Evolutionary conservation across 2,329 filamentous ascomycete species (phyloP).

Genomic region (Hypomyces rosellus): DNA sequence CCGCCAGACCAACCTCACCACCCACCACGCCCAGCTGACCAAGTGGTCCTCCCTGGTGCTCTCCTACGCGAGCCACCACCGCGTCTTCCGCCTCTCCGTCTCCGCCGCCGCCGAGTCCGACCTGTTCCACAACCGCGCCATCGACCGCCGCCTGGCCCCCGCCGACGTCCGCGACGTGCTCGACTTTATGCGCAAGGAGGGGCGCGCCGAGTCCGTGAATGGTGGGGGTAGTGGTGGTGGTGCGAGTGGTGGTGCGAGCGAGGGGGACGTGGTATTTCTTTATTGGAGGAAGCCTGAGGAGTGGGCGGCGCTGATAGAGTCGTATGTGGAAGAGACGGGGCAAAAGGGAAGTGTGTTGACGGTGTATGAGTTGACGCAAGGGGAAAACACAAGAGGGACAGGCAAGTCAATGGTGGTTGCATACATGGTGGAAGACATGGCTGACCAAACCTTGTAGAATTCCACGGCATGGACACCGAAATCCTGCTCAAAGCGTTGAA

Average conservation of each 20-base stretch:
- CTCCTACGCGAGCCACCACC: slow-evolving; percentile 72
- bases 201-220: slow-evolving; percentile 59
- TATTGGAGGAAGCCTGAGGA: slow-evolving; percentile 86
- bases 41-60: slow-evolving; percentile 88
- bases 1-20: slow-evolving; percentile 66
- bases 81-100: slow-evolving; percentile 68
- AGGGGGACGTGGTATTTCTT: slow-evolving; percentile 56
- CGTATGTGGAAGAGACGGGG: slow-evolving; percentile 80
- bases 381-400: slow-evolving; percentile 68
- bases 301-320: slow-evolving; percentile 74
- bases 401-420: slow-evolving; percentile 40
- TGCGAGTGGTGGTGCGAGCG: slow-evolving; percentile 27
- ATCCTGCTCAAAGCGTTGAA: slow-evolving; percentile 72
- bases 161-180: slow-evolving; percentile 53
- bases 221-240: slow-evolving; percentile 21
- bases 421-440: background rate
- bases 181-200: slow-evolving; percentile 53
- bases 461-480: slow-evolving; percentile 81
- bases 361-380: slow-evolving; percentile 82
- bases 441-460: slow-evolving; percentile 48
- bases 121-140: slow-evolving; percentile 52
- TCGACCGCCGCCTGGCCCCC: slow-evolving; percentile 45
- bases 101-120: slow-evolving; percentile 44
- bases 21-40: slow-evolving; percentile 66
- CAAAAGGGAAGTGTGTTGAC: slow-evolving; percentile 88